A percentile compares a stretch with the other conserved stretches of the same genome.
Conservation (phyloP, 495 filamentous ascomycete genomes). For the Aspergillus incahuasiensis region DNA sequence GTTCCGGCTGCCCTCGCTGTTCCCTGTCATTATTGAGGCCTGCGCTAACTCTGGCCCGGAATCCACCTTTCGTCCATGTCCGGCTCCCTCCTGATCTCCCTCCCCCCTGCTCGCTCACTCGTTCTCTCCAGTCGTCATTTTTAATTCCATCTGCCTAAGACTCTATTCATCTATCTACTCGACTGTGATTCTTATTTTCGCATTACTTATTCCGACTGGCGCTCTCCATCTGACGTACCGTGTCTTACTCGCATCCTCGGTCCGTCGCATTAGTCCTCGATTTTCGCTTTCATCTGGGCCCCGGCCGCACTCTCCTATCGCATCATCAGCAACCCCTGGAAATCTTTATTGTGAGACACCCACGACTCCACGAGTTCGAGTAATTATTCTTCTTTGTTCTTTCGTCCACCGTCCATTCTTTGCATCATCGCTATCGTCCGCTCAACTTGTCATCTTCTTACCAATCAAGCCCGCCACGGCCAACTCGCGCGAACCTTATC, state of each 20-base stretch:
- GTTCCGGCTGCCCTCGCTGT: slow-evolving; percentile 14
- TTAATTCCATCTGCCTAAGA: slow-evolving; percentile 1
- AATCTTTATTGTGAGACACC: slow-evolving; percentile 6
- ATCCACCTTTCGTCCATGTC: slow-evolving; percentile 9
- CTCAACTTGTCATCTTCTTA: slow-evolving; percentile 12
- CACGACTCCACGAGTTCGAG: neutral
- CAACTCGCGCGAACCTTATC: slow-evolving; percentile 18
- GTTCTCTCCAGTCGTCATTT: slow-evolving; percentile 9
- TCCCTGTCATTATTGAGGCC: slow-evolving; percentile 20
- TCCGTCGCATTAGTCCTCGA: slow-evolving; percentile 20
- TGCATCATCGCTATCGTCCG: neutral
- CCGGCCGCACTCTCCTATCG: neutral
- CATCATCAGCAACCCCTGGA: slow-evolving; percentile 4
- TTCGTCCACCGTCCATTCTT: neutral
- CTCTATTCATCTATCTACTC: slow-evolving; percentile 15
- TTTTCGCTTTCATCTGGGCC: slow-evolving; percentile 9
- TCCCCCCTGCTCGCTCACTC: slow-evolving; percentile 15
- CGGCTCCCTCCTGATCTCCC: slow-evolving; percentile 15
- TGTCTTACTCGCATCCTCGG: slow-evolving; percentile 19
- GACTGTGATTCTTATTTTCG: slow-evolving; percentile 6
- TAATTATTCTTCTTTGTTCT: neutral
- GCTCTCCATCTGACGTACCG: slow-evolving; percentile 8
- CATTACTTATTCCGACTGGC: slow-evolving; percentile 3
- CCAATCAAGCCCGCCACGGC: slow-evolving; percentile 10
- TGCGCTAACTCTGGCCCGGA: slow-evolving; percentile 8